Evolutionary conservation across 257 asterid genomes (phyloP).

Genomic region (Salvia miltiorrhiza): DNA sequence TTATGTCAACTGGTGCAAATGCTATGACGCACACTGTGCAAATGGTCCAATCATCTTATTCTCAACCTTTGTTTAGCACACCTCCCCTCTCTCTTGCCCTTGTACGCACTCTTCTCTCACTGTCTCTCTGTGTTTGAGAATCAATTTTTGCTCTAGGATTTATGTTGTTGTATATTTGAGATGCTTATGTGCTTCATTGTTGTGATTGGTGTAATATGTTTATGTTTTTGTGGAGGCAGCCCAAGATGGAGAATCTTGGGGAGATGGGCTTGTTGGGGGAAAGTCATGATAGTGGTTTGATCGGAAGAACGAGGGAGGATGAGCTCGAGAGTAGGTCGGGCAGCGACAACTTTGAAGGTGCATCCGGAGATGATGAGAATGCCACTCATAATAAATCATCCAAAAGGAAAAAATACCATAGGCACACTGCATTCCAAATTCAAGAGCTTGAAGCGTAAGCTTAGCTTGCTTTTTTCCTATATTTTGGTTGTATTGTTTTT

Average conservation of each 20-base stretch:
- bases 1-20: slow-evolving; percentile 27
- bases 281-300: slow-evolving; percentile 32
- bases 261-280: slow-evolving; percentile 51
- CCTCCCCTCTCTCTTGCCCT: slow-evolving; percentile 49
- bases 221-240: slow-evolving; percentile 43
- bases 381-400: slow-evolving; percentile 38
- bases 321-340: slow-evolving; percentile 64
- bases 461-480: neutral
- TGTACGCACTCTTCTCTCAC: slow-evolving; percentile 35
- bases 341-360: slow-evolving; percentile 67
- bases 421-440: slow-evolving; percentile 74
- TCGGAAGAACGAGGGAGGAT: slow-evolving; percentile 45
- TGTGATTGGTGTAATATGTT: neutral
- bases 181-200: neutral
- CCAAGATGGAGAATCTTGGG: slow-evolving; percentile 69
- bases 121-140: neutral
- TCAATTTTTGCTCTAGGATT: neutral
- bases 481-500: neutral
- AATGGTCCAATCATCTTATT: slow-evolving; percentile 35
- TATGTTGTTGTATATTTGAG: slow-evolving; percentile 9
- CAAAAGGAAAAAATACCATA: slow-evolving; percentile 51
- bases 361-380: slow-evolving; percentile 64
- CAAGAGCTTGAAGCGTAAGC: slow-evolving; percentile 82
- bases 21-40: slow-evolving; percentile 40
- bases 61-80: slow-evolving; percentile 42